Conservation (phyloP, 768 basidiomycete genomes). For the Trametes cubensis region DNA sequence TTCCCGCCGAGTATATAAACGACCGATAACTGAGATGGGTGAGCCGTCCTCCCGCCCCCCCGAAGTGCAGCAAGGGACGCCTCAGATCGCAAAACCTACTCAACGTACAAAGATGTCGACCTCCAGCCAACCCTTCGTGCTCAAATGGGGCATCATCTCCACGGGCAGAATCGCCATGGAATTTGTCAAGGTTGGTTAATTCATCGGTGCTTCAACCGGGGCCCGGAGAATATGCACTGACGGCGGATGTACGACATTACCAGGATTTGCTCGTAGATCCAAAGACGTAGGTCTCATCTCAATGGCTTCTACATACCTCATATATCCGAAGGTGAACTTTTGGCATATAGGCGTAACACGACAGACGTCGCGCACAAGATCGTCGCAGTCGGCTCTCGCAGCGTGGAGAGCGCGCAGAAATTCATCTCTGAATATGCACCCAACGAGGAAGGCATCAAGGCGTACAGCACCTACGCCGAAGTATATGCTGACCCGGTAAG, state of each 20-base stretch:
- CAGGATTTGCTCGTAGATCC: constrained; percentile 81
- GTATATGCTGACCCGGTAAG: constrained; percentile 71
- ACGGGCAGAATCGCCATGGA: constrained; percentile 71
- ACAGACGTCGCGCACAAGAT: constrained; percentile 70
- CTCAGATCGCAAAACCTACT: too few species aligned
- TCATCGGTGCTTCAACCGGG: neutral
- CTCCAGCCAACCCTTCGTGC: constrained; percentile 39
- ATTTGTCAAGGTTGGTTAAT: constrained; percentile 62
- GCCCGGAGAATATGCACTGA: neutral
- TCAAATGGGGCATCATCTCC: constrained; percentile 89
- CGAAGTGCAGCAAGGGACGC: too few species aligned
- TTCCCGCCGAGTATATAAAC: constrained; percentile 9
- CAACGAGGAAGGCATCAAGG: constrained; percentile 58
- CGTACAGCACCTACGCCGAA: constrained; percentile 73
- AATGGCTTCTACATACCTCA: neutral
- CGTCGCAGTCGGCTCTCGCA: constrained; percentile 78
- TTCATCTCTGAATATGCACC: constrained; percentile 62
- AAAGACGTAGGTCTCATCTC: constrained; percentile 48
- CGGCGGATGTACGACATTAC: too few species aligned
- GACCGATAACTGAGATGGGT: neutral
- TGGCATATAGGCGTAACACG: constrained; percentile 55
- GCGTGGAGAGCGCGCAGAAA: constrained; percentile 62
- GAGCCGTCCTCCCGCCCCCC: too few species aligned
- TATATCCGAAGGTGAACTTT: too few species aligned
- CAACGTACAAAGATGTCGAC: constrained; percentile 7